Evolutionary conservation across 2,329 filamentous ascomycete species (phyloP).

Genomic region (Scedosporium aurantiacum): DNA sequence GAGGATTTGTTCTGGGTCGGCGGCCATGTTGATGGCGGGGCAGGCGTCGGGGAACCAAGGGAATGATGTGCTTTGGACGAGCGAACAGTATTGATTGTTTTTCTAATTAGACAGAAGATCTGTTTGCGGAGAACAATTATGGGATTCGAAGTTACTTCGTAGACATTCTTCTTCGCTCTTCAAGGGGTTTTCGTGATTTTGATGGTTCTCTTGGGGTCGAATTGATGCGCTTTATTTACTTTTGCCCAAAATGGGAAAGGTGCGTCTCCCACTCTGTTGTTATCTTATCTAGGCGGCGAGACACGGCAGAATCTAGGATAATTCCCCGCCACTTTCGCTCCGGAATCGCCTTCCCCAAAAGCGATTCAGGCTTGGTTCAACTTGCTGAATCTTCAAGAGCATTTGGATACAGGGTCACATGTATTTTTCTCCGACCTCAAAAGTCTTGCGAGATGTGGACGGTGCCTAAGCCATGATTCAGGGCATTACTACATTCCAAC

Average conservation of each 20-base stretch:
- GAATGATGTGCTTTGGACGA: neutral
- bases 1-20: slow-evolving; percentile 30
- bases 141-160: no score
- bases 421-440: no score
- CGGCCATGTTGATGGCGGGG: slow-evolving; percentile 3
- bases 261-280: slow-evolving; percentile 4
- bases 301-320: slow-evolving; percentile 3
- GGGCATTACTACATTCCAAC: no score
- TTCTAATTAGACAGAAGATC: neutral
- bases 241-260: slow-evolving; percentile 19
- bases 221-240: slow-evolving; percentile 26
- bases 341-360: neutral
- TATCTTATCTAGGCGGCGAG: neutral
- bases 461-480: no score
- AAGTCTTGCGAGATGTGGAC: no score
- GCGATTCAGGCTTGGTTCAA: no score
- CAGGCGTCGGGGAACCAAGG: neutral
- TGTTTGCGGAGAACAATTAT: no score
- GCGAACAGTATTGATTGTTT: neutral
- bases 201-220: slow-evolving; percentile 2
- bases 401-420: no score
- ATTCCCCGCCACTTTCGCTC: neutral
- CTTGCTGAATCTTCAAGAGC: no score
- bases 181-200: neutral
- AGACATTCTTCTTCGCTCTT: no score